Percentiles rank a stretch among this genome's conserved stretches.
Evolutionary conservation across 1,139 yeast genomes (phyloP).

Genomic region (Yamadazyma triangularis): DNA sequence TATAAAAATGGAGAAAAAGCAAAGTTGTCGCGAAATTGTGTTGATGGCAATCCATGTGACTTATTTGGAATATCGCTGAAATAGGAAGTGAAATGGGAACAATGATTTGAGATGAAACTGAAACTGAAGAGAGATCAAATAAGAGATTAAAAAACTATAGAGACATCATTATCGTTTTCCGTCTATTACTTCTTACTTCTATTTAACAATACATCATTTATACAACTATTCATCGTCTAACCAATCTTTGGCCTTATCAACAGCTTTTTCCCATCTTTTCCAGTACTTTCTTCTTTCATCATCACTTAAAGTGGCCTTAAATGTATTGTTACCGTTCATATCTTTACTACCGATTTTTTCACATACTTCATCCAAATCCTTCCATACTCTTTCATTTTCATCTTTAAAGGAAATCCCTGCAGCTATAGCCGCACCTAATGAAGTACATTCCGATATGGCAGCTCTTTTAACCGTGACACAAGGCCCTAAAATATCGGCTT

Average conservation of each 20-base stretch:
- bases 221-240: constrained; percentile 36
- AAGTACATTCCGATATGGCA: constrained; percentile 84
- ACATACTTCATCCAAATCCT: constrained; percentile 60
- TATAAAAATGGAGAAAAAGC: no score
- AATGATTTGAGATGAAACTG: no score
- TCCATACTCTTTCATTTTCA: constrained; percentile 67
- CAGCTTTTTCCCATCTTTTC: constrained; percentile 79
- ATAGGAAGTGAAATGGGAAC: no score
- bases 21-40: no score
- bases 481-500: constrained; percentile 83
- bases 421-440: constrained; percentile 94
- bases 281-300: constrained; percentile 60
- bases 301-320: constrained; percentile 57
- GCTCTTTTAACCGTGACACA: constrained; percentile 84
- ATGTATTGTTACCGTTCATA: constrained; percentile 33
- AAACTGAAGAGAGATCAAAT: no score
- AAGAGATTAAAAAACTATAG: no score
- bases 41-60: no score
- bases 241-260: constrained; percentile 79
- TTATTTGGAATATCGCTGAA: no score
- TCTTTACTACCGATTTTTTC: constrained; percentile 33
- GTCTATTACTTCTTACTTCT: no score
- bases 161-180: no score
- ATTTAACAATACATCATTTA: no score
- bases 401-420: constrained; percentile 73